A percentile compares a stretch with the other conserved stretches of the same genome.
Conservation (phyloP, 2,329 filamentous ascomycete species). For the Colletotrichum abscissum region DNA sequence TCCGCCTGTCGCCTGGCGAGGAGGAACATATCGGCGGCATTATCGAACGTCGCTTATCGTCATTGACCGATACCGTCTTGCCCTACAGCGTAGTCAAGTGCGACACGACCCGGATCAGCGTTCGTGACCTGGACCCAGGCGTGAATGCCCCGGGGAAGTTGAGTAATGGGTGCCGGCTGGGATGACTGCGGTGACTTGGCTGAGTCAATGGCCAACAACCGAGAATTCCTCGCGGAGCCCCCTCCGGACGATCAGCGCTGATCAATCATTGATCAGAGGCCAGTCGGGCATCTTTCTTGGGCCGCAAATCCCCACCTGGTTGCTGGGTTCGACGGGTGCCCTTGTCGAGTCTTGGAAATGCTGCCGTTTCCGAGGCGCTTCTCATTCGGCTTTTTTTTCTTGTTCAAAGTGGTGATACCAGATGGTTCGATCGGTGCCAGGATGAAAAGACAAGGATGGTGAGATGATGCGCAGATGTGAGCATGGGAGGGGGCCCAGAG, state of each 20-base stretch:
- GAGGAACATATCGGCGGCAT: conserved; percentile 5
- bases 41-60: conserved; percentile 7
- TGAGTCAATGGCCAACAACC: conserved; percentile 1
- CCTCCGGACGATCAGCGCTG: conserved; percentile 8
- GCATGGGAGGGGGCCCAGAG: too few species aligned
- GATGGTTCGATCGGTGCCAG: neutral
- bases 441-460: neutral
- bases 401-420: neutral
- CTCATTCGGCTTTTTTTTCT: neutral
- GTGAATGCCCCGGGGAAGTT: neutral
- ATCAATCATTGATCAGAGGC: neutral
- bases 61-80: neutral
- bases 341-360: neutral
- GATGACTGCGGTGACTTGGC: neutral
- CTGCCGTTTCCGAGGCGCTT: neutral
- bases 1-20: neutral
- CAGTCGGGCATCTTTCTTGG: neutral
- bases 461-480: neutral
- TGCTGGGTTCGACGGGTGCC: neutral
- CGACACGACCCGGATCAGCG: neutral
- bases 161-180: neutral
- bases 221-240: neutral
- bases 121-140: neutral
- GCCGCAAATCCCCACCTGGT: neutral
- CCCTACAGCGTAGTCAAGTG: neutral